Conservation (phyloP, 2,329 filamentous ascomycete species). For the Akanthomyces muscarius region DNA sequence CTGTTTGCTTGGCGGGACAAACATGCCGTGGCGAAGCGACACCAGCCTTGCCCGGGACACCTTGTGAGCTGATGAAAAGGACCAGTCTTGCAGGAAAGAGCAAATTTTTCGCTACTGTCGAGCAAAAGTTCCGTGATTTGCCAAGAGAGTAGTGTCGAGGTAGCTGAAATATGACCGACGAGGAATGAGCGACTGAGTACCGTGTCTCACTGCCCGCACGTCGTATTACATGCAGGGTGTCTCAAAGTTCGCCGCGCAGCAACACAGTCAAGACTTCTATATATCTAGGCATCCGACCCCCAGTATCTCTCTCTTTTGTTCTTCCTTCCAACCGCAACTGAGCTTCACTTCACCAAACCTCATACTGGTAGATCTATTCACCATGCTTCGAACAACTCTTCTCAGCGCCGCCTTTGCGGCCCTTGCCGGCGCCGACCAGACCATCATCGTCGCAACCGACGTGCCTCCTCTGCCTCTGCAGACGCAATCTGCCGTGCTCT, state of each 20-base stretch:
- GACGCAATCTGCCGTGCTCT: constrained; percentile 23
- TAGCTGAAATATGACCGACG: neutral
- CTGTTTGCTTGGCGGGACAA: constrained; percentile 13
- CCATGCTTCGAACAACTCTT: constrained; percentile 10
- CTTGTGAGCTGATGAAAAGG: neutral
- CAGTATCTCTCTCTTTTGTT: neutral
- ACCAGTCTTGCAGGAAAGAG: neutral
- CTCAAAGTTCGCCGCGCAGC: neutral
- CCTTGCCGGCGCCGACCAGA: constrained; percentile 12
- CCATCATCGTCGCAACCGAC: constrained; percentile 25
- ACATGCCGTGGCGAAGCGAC: constrained; percentile 14
- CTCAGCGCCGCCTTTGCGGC: constrained; percentile 19
- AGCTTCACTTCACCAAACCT: neutral
- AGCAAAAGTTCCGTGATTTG: constrained; percentile 6
- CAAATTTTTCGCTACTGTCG: neutral
- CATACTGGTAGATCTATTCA: neutral
- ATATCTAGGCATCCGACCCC: neutral
- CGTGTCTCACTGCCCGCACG: neutral
- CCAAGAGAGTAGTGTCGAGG: neutral
- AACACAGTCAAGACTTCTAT: neutral
- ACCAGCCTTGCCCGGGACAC: neutral
- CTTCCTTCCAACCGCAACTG: neutral
- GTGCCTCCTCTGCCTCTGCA: constrained; percentile 28
- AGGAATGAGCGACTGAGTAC: neutral
- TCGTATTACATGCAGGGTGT: neutral